Evolutionary conservation across 352 stramenopile genomes (phyloP), one percentile per base, ranked within the genome.

Genomic region (Globisporangium heterothallicum): DNA sequence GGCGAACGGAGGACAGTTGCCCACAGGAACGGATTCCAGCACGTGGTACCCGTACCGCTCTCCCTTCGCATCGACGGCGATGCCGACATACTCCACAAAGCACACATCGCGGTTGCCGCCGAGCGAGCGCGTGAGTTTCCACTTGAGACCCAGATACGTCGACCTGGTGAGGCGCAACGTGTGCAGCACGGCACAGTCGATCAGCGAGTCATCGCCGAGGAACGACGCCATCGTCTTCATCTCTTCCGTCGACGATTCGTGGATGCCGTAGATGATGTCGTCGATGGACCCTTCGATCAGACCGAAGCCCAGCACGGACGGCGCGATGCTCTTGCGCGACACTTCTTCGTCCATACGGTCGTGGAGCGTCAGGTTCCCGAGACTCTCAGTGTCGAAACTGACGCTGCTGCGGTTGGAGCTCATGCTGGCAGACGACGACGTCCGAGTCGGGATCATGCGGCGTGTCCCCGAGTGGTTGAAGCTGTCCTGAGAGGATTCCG

Each of bases 101-200:
- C 78, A 88, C 49, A 73, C 72, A 58, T 88, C 78, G 50, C 78
- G 78, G 49, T 88, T 88, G 29, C 78, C 78, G 16, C 78, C 78
- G n/a, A 83, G 65, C 6, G 78, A 85, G 14, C 74, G 78, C 34
- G 61, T 72, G 32, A 88, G 56, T 48, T 84, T 85, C 78, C 78
- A 88, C 66, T 88, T 88, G 51, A 88, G 70, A 13, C 78, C 75
- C 34, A 86, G 57, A 47, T 84, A 85, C 24, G 72, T 79, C 21
- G 72, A 71, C 13, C 67, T 72, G 27, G 67, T 74, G 36, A 72
- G 55, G 24, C 73, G 69, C 44, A 88, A 60, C 0, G 72, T 84
- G 40, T 85, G 72, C 12, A 88, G 53, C 53, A 82, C 78, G 32
- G 71, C 72, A 19, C 70, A 78, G 44, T 88, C 78, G 25, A 88